These are phyloP conservation scores for Aspergillus asperescens DNA, from an alignment of 495 filamentous ascomycete species.

Conservation along the genomic window DNA sequence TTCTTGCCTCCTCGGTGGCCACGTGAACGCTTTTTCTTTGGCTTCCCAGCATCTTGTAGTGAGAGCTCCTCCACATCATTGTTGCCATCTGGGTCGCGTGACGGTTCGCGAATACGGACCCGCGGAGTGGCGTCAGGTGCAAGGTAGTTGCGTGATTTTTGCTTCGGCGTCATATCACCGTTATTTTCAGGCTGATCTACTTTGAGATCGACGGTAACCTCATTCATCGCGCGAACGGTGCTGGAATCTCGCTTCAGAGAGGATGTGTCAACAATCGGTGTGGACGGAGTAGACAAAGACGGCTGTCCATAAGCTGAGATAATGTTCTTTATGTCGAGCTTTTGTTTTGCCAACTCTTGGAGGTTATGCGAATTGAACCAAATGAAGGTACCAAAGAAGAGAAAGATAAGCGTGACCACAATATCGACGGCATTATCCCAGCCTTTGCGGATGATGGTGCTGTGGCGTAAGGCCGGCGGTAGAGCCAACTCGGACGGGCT, in stretches of 20 bases:
- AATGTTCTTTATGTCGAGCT: conserved; percentile 50
- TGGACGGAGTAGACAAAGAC: conserved; percentile 40
- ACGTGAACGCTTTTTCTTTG: conserved; percentile 77
- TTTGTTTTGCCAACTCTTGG: conserved; percentile 44
- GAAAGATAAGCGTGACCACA: conserved; percentile 40
- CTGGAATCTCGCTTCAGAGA: conserved; percentile 26
- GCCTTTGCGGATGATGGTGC: conserved; percentile 50
- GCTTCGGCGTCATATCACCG: conserved; percentile 23
- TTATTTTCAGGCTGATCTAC: conserved; percentile 19
- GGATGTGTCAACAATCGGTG: conserved; percentile 32
- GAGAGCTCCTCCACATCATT: conserved; percentile 35
- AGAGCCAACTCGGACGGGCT: conserved; percentile 41
- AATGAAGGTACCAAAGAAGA: conserved; percentile 44
- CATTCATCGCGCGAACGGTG: conserved; percentile 22
- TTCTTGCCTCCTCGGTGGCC: conserved; percentile 76
- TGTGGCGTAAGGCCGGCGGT: conserved; percentile 42
- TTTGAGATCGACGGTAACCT: conserved; percentile 34
- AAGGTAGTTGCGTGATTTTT: conserved; percentile 19
- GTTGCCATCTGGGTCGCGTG: conserved; percentile 35
- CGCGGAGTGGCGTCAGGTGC: conserved; percentile 23
- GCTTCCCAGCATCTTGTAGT: conserved; percentile 40
- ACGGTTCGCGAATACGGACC: conserved; percentile 44
- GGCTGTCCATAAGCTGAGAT: conserved; percentile 43
- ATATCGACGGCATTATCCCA: conserved; percentile 51
- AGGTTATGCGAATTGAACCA: conserved; percentile 48